These are phyloP conservation scores for Theileria annulata DNA, from an alignment of 169 alveolate genomes.

Conservation along the genomic window DNA sequence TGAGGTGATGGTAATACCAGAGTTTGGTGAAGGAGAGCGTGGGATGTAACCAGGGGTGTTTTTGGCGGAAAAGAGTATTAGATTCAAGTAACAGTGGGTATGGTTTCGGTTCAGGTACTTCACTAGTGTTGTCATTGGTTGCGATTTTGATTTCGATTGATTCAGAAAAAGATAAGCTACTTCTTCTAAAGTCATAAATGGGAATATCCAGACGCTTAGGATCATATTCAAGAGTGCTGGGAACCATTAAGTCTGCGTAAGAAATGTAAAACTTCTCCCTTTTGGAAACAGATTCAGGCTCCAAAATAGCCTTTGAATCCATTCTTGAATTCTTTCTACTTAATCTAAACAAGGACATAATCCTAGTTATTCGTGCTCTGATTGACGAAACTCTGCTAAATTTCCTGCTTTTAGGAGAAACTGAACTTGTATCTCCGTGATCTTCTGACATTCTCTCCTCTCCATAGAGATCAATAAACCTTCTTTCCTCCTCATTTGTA, in stretches of 20 bases:
- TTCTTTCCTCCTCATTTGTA: constrained; percentile 11
- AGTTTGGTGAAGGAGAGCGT: constrained; percentile 60
- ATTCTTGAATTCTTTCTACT: neutral
- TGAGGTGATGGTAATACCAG: constrained; percentile 14
- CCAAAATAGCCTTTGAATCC: neutral
- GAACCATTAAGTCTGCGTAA: constrained; percentile 58
- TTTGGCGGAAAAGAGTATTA: constrained; percentile 33
- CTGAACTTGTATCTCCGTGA: neutral
- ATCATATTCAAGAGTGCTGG: constrained; percentile 50
- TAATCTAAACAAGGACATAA: neutral
- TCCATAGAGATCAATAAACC: neutral
- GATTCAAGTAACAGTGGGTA: neutral
- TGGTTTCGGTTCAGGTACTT: neutral
- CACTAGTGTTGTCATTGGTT: neutral
- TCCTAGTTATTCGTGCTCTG: neutral
- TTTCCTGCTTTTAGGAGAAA: constrained; percentile 2
- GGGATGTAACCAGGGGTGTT: constrained; percentile 63
- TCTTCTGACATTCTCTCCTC: constrained; percentile 1
- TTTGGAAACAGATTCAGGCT: constrained; percentile 8
- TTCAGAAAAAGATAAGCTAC: neutral
- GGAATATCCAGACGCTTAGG: constrained; percentile 52
- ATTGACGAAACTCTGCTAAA: constrained; percentile 10
- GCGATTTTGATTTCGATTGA: constrained; percentile 9
- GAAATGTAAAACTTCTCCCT: constrained; percentile 41
- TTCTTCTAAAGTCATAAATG: constrained; percentile 22